Percentiles rank a stretch among this genome's conserved stretches.
These are phyloP conservation scores for Fusarium temperatum DNA, from an alignment of 2,329 filamentous ascomycete species.

Conservation along the genomic window DNA sequence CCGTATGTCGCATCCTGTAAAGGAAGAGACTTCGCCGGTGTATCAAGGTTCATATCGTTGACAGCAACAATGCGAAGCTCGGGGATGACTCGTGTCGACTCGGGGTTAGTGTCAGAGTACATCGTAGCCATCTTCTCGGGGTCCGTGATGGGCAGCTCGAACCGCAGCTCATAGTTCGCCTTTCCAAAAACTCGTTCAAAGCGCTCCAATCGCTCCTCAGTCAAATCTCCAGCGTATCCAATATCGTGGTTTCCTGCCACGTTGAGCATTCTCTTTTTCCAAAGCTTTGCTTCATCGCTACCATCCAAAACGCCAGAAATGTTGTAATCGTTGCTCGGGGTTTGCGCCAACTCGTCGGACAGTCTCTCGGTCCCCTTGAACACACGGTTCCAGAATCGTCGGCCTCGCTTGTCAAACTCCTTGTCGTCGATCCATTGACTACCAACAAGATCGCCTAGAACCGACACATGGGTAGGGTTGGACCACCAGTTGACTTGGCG, in stretches of 20 bases:
- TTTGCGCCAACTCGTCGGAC: slow-evolving; percentile 61
- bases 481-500: slow-evolving; percentile 85
- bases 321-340: slow-evolving; percentile 60
- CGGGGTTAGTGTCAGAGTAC: slow-evolving; percentile 54
- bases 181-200: slow-evolving; percentile 89
- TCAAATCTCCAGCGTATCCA: slow-evolving; percentile 93
- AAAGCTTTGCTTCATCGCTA: slow-evolving; percentile 59
- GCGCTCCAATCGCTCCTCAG: slow-evolving; percentile 74
- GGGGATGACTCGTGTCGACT: slow-evolving; percentile 62
- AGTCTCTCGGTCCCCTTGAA: slow-evolving; percentile 76
- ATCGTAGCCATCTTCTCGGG: slow-evolving; percentile 52
- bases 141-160: slow-evolving; percentile 62
- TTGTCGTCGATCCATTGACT: slow-evolving; percentile 92
- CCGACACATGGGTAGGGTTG: slow-evolving; percentile 83
- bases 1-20: slow-evolving; percentile 81
- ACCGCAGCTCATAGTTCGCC: slow-evolving; percentile 89
- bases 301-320: slow-evolving; percentile 60
- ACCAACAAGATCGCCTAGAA: slow-evolving; percentile 90
- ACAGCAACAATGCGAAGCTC: slow-evolving; percentile 85
- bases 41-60: slow-evolving; percentile 94
- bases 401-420: slow-evolving; percentile 80
- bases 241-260: slow-evolving; percentile 96
- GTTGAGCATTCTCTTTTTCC: slow-evolving; percentile 84
- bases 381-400: slow-evolving; percentile 82
- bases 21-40: slow-evolving; percentile 71